Base-by-base conservation (phyloP, 2,329 filamentous ascomycete species). In the Rhynchosporium secalis region DNA sequence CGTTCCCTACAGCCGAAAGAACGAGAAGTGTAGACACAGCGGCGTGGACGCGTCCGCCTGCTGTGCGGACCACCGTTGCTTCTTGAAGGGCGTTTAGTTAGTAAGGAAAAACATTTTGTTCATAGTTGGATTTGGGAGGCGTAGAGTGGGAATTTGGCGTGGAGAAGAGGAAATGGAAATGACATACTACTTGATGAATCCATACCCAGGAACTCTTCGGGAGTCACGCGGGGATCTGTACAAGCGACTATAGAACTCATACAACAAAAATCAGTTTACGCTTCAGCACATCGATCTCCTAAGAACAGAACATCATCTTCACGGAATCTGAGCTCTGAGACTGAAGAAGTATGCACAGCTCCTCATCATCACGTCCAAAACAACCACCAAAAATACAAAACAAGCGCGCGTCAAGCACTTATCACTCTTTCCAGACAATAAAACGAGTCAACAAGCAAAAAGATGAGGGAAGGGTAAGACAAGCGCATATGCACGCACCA, bases 181-280 rank as follows among this genome's bases (percentile, higher is more conserved):
- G 45, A 64, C 61, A 15, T 61, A 65, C 65, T 67, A 48, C 55
- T 64, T 12, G 49, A 56, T 4, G 49, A 29, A 41, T 49, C 59
- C 65, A 69, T 71, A 33, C 65, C 65, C 7, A 71, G 31, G 40
- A 68, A 70, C 36, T 68, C 66, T 33, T 70, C 65, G 2, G 67
- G 66, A 1, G 64, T 66, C 6, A 68, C 60, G n/a, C 69, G 47
- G 10, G 68, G 68, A 47, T 70, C 66, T 20, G 65, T 66, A 65
- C 68, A 70, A 29, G 67, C 66, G 6, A 70, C 66, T 68, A 48
- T 46, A 26, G 26, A 8, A 9, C n/a, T 46, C 43, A 8, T n/a
- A 43, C 8, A 10, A 20, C n/a, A 46, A n/a, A 2, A 8, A 28
- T n/a, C 15, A 28, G 6, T 20, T 3, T 20, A n/a, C 43, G 3